phyloP scores from a whole-genome alignment of 2,329 filamentous ascomycete genomes.

The Ophiosphaerella herpotricha region DNA sequence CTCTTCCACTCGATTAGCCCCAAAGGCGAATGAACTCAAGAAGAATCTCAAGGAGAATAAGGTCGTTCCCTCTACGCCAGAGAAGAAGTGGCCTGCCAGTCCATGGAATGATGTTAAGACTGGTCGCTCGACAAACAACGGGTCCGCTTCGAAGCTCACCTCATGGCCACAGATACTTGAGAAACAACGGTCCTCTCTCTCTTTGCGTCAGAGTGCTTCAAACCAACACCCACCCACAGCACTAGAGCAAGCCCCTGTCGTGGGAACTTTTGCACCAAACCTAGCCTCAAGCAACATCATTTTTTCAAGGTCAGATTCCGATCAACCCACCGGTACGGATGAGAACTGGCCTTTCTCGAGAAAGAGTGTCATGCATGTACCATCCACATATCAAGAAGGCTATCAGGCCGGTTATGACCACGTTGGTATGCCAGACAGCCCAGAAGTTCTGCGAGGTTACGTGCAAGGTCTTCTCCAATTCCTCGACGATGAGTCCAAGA shows the following conservation, averaged over 20 bases:
- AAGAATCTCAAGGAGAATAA: slow-evolving; percentile 20
- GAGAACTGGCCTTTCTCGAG: slow-evolving; percentile 28
- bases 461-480: slow-evolving; percentile 38
- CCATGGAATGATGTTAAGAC: slow-evolving; percentile 41
- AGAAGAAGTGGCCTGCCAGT: slow-evolving; percentile 42
- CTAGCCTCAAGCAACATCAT: slow-evolving; percentile 18
- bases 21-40: slow-evolving; percentile 17
- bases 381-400: slow-evolving; percentile 45
- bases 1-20: slow-evolving; percentile 43
- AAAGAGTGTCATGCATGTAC: slow-evolving; percentile 26
- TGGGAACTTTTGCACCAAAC: slow-evolving; percentile 5
- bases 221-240: slow-evolving; percentile 5
- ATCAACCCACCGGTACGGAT: slow-evolving; percentile 23
- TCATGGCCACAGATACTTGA: slow-evolving; percentile 40
- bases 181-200: slow-evolving; percentile 24
- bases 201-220: slow-evolving; percentile 16
- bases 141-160: slow-evolving; percentile 29
- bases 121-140: slow-evolving; percentile 23
- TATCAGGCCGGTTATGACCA: slow-evolving; percentile 46
- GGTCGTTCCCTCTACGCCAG: slow-evolving; percentile 38
- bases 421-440: slow-evolving; percentile 35
- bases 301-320: slow-evolving; percentile 13
- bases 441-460: slow-evolving; percentile 41
- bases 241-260: slow-evolving; percentile 11
- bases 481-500: slow-evolving; percentile 33